These are phyloP conservation scores for Rhododendron mucronatum DNA, from an alignment of 148 eudicot genomes.

Conservation along the genomic window DNA sequence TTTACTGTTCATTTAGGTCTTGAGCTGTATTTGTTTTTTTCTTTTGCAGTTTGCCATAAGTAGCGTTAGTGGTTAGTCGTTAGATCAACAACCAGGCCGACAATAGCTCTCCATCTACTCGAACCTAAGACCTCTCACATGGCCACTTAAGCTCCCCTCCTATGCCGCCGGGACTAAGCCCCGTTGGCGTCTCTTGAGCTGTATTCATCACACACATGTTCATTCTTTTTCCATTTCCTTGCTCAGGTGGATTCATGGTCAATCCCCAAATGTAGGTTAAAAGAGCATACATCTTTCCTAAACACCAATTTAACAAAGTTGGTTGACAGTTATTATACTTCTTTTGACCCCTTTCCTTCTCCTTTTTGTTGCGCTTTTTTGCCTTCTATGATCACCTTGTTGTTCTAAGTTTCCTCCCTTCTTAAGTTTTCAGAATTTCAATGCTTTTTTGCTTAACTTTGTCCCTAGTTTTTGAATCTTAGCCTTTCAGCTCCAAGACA, in stretches of 20 bases:
- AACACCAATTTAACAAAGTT: background rate
- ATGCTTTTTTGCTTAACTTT: background rate
- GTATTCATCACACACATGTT: background rate
- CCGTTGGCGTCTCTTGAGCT: background rate
- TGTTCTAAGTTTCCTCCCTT: background rate
- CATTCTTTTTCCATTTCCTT: background rate
- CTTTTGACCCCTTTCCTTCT: conserved; percentile 11
- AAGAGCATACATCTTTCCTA: background rate
- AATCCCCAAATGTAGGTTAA: background rate
- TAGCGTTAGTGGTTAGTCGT: no score
- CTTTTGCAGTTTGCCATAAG: no score
- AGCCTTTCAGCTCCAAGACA: background rate
- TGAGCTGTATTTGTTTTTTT: background rate
- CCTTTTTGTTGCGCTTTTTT: conserved; percentile 2
- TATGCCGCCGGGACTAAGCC: background rate
- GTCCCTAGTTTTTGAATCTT: background rate
- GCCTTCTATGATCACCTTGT: background rate
- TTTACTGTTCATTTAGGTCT: background rate
- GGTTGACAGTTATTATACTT: conserved; percentile 7
- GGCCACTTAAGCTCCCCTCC: background rate
- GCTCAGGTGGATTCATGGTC: background rate
- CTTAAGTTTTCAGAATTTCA: conserved; percentile 3
- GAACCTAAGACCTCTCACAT: no score
- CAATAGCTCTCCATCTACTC: no score
- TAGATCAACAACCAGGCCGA: no score